phyloP scores from a whole-genome alignment of 768 basidiomycete genomes.

The Pleurotus citrinopileatus region DNA sequence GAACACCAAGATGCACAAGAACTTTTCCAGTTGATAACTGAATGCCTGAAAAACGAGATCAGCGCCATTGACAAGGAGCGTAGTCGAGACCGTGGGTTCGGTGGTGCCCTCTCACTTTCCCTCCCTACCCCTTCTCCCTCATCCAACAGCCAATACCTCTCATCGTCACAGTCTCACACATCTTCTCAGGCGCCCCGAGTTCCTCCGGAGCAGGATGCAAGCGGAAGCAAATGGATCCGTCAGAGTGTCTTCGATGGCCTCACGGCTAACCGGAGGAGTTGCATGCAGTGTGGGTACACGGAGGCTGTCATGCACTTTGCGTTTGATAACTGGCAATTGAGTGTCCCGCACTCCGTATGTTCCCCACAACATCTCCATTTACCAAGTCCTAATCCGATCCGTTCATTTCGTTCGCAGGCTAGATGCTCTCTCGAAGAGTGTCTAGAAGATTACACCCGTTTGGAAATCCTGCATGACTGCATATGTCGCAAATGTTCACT shows the following conservation, averaged over 20 bases:
- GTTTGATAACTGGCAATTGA: constrained; percentile 82
- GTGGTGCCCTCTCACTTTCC: constrained; percentile 27
- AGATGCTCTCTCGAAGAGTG: constrained; percentile 77
- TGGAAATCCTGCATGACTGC: constrained; percentile 89
- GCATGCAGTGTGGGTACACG: constrained; percentile 87
- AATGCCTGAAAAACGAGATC: constrained; percentile 87
- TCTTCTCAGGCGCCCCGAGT: constrained; percentile 1
- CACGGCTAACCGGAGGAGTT: constrained; percentile 86
- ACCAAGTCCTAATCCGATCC: constrained; percentile 8
- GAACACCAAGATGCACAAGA: constrained; percentile 99
- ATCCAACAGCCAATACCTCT: constrained; percentile 13
- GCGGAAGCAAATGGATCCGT: constrained; percentile 30
- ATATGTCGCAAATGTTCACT: constrained; percentile 92
- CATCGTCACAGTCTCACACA: background rate
- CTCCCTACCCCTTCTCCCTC: constrained; percentile 28
- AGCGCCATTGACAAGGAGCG: constrained; percentile 69
- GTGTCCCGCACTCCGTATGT: constrained; percentile 62
- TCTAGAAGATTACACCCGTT: constrained; percentile 82
- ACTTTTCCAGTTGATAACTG: constrained; percentile 91
- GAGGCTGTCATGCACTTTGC: constrained; percentile 92
- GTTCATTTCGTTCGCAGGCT: constrained; percentile 35
- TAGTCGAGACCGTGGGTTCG: constrained; percentile 67
- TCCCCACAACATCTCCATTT: constrained; percentile 4
- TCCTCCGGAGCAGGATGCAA: background rate
- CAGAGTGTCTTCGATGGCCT: constrained; percentile 87